Evolutionary conservation across 202 grass and related monocot genomes (phyloP).

Genomic region (Bolboschoenoplectus hybrid): DNA sequence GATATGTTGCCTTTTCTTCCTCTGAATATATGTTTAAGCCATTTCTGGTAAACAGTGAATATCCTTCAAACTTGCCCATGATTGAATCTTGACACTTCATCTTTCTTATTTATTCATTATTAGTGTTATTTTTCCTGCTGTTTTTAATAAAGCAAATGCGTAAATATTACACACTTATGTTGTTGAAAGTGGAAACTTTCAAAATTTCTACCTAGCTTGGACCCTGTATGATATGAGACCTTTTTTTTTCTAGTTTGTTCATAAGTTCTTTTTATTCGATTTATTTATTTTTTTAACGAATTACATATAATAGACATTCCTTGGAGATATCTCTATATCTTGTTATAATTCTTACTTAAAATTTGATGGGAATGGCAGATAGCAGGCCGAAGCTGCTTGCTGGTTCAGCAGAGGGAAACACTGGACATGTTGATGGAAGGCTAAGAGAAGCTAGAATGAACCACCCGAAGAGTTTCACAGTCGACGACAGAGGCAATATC

Average conservation of each 20-base stretch:
- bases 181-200: neutral
- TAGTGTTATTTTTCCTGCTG: neutral
- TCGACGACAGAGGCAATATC: slow-evolving; percentile 87
- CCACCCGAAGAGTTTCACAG: slow-evolving; percentile 92
- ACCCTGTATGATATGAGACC: neutral
- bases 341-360: slow-evolving; percentile 34
- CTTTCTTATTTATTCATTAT: neutral
- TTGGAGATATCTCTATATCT: slow-evolving; percentile 18
- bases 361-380: slow-evolving; percentile 60
- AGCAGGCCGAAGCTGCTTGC: slow-evolving; percentile 92
- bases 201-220: neutral
- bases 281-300: neutral
- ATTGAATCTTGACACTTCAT: neutral
- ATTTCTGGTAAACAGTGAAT: neutral
- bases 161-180: neutral
- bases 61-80: neutral
- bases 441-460: slow-evolving; percentile 85
- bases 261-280: neutral
- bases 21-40: neutral
- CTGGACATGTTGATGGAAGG: slow-evolving; percentile 88
- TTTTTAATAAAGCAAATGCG: too few relatives aligned
- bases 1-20: neutral
- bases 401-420: slow-evolving; percentile 82
- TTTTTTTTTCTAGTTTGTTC: neutral
- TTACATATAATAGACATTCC: slow-evolving; percentile 30